Percentiles rank a stretch among this genome's conserved stretches.
phyloP scores from a whole-genome alignment of 2,329 filamentous ascomycete species.

The Monosporascus sp. region DNA sequence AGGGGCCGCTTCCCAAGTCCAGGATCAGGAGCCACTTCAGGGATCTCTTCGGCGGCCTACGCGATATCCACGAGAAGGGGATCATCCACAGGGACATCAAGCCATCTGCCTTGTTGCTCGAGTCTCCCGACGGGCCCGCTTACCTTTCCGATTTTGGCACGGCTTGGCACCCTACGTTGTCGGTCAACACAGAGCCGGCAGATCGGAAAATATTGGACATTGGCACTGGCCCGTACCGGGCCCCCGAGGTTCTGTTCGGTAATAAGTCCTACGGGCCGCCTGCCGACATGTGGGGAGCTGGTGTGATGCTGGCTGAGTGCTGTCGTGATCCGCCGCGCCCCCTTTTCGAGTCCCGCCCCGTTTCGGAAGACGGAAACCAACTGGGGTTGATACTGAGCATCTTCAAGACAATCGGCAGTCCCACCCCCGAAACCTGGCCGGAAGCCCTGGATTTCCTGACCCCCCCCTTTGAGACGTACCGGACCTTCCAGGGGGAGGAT shows the following conservation, averaged over 20 bases:
- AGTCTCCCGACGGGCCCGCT: constrained; percentile 63
- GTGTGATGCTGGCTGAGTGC: constrained; percentile 77
- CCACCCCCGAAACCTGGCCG: constrained; percentile 76
- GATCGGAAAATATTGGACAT: constrained; percentile 82
- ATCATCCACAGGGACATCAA: constrained; percentile 95
- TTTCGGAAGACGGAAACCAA: constrained; percentile 80
- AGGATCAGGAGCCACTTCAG: constrained; percentile 45
- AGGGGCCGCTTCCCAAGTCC: constrained; percentile 30
- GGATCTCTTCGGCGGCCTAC: constrained; percentile 67
- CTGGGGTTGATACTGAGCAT: constrained; percentile 86
- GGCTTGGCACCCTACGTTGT: constrained; percentile 66
- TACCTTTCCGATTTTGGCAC: constrained; percentile 90
- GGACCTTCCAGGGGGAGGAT: constrained; percentile 58
- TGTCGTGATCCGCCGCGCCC: constrained; percentile 50
- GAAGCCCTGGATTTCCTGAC: constrained; percentile 63
- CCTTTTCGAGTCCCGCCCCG: constrained; percentile 74
- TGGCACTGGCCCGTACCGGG: constrained; percentile 84
- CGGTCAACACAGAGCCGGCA: constrained; percentile 56
- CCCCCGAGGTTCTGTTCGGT: constrained; percentile 88
- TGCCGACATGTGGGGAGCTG: constrained; percentile 87
- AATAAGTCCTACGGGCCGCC: constrained; percentile 64
- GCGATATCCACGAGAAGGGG: constrained; percentile 64
- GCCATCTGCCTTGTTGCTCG: constrained; percentile 79
- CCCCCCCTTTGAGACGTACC: constrained; percentile 89
- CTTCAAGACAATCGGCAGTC: constrained; percentile 87